Percentiles rank a stretch among this genome's conserved stretches.
phyloP scores from a whole-genome alignment of 768 basidiomycete genomes.

The Pleurotus tuber-regium region DNA sequence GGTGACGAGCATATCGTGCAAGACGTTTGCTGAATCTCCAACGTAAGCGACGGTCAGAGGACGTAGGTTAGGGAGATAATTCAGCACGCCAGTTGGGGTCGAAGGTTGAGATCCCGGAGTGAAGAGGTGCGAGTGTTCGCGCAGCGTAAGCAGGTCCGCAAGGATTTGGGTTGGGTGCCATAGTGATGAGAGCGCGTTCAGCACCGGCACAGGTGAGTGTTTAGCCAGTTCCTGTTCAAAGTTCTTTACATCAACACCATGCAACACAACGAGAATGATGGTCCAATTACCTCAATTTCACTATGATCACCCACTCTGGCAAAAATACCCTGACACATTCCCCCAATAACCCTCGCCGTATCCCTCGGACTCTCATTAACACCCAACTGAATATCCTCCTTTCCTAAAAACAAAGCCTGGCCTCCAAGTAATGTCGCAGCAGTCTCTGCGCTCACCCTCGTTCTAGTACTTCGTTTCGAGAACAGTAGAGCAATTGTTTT shows the following conservation, averaged over 20 bases:
- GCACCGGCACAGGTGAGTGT: conserved; percentile 88
- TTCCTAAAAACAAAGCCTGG: conserved; percentile 84
- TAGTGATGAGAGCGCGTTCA: conserved; percentile 92
- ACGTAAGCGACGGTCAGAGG: conserved; percentile 91
- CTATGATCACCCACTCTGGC: conserved; percentile 91
- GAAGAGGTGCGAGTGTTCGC: conserved; percentile 69
- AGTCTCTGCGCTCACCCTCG: conserved; percentile 86
- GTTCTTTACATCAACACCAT: background rate
- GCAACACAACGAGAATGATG: conserved; percentile 7
- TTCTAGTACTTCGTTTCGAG: conserved; percentile 91
- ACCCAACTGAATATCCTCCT: conserved; percentile 91
- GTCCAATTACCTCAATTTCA: conserved; percentile 75
- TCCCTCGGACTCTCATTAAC: conserved; percentile 90
- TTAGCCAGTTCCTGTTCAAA: conserved; percentile 77
- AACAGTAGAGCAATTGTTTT: conserved; percentile 91
- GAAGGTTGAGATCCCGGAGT: conserved; percentile 18
- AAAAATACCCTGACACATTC: conserved; percentile 97
- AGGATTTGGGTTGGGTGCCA: conserved; percentile 98
- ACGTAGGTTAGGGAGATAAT: conserved; percentile 48
- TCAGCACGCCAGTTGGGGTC: conserved; percentile 13
- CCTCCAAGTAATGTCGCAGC: conserved; percentile 79
- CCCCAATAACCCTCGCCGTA: conserved; percentile 83
- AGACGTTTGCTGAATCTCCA: conserved; percentile 92
- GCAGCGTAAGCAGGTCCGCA: conserved; percentile 88
- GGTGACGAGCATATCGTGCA: conserved; percentile 96